These are phyloP conservation scores for Mortierella sp. DNA, from an alignment of 371 early-diverging fungal species.

Conservation along the genomic window DNA sequence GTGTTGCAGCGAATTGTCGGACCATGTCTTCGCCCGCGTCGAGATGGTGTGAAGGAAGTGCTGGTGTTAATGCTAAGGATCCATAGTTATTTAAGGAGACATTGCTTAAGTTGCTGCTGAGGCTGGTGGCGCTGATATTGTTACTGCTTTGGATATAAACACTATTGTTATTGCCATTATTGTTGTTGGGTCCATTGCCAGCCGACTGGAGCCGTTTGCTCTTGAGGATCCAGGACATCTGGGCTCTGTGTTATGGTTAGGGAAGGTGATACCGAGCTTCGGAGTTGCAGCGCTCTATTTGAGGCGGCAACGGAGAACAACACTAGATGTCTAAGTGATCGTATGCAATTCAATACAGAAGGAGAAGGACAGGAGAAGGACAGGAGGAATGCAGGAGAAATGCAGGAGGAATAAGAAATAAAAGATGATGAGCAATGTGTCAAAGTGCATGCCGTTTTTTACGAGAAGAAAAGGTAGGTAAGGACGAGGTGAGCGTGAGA, in stretches of 20 bases:
- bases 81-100: conserved; percentile 29
- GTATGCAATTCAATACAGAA: conserved; percentile 15
- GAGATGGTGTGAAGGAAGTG: conserved; percentile 46
- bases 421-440: conserved; percentile 7
- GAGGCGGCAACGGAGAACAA: conserved; percentile 1
- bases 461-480: background rate
- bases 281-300: conserved; percentile 2
- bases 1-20: conserved; percentile 51
- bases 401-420: background rate
- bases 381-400: background rate
- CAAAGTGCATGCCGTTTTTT: background rate
- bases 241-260: conserved; percentile 24
- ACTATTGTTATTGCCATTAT: conserved; percentile 27
- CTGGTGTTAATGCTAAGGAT: conserved; percentile 14
- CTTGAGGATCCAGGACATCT: conserved; percentile 58
- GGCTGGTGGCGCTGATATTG: conserved; percentile 30
- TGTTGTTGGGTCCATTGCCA: conserved; percentile 32
- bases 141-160: conserved; percentile 48
- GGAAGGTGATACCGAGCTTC: background rate
- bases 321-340: background rate
- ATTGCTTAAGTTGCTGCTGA: conserved; percentile 23
- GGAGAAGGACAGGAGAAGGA: conserved; percentile 6
- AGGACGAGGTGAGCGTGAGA: background rate
- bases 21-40: conserved; percentile 59
- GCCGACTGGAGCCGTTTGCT: conserved; percentile 57